Base-by-base conservation (phyloP, 495 filamentous ascomycete genomes). In the Lasiosphaeris hirsuta region DNA sequence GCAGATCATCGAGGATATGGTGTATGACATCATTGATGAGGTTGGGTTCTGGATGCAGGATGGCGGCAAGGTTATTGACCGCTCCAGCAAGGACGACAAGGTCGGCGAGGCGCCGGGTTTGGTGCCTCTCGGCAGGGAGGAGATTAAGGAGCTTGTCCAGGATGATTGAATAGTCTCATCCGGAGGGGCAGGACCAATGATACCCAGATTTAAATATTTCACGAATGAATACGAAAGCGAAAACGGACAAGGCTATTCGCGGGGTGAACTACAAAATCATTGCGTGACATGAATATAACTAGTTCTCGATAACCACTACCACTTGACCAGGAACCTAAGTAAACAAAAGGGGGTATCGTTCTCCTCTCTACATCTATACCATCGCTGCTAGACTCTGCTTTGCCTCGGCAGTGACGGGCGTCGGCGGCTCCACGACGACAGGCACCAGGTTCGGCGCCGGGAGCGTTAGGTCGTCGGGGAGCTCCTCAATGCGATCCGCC, bases 1-100 rank as follows among this genome's bases (percentile, higher is more conserved):
- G 69, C 92, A 97, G 75, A 93, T 97, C 60, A 92, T 88, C 3
- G 95, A 99, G 72, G 95, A 97, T 67, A 81, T 97, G 7, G 76
- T 92, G 38, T 96, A 90, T 63, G 93, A 97, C 70, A 79, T 97
- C 37, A 79, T 96, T 13, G 95, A 98, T 68, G 92, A 97, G 69
- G 87, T 93, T 44, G 90, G 93, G 65, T 86, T 89, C 67, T 85
- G 87, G 75, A 77, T 84, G 67, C 81, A 86, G 59, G 86, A 88
- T 74, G 79, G 82, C 51, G 76, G 78, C 17, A 69, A 70, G 60
- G 75, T 72, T n/a, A 69, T 71, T 56, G 74, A 71, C 59, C 69
- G 74, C 35, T 65, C 70, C 38, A 68, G 65, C 37, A 56, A 70
- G 51, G 66, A 74, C 58, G 71, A 72, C 47, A 68, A 70, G 68